phyloP scores from a whole-genome alignment of 768 basidiomycete genomes.

The Heimioporus sp. region DNA sequence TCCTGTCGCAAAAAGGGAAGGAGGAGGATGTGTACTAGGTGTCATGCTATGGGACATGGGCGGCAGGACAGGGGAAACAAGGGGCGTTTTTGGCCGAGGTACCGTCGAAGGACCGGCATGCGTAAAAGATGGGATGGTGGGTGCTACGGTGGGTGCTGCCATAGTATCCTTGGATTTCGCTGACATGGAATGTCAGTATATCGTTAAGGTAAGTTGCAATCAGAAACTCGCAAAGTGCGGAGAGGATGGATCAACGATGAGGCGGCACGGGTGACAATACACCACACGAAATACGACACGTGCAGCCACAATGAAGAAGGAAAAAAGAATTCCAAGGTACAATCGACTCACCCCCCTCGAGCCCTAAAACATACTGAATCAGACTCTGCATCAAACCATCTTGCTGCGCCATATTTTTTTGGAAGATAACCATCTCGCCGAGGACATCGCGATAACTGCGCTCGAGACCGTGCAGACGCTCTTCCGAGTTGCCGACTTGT shows the following conservation, averaged over 20 bases:
- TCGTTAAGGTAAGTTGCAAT: too few relatives aligned
- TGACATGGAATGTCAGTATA: not conserved
- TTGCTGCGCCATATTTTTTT: constrained; percentile 77
- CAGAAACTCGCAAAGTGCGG: too few relatives aligned
- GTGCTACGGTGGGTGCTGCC: constrained; percentile 1
- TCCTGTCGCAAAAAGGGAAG: constrained; percentile 22
- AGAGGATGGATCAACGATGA: too few relatives aligned
- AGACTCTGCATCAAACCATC: constrained; percentile 80
- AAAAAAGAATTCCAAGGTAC: constrained; percentile 4
- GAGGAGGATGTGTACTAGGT: constrained; percentile 31
- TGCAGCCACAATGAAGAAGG: not conserved
- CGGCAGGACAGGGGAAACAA: constrained; percentile 4
- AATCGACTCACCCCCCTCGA: constrained; percentile 53
- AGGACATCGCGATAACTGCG: constrained; percentile 66
- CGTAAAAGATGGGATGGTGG: constrained; percentile 13
- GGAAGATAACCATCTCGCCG: constrained; percentile 69
- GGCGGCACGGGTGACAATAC: too few relatives aligned
- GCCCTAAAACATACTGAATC: constrained; percentile 76
- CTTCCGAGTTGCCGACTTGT: constrained; percentile 39
- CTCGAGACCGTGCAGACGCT: constrained; percentile 57
- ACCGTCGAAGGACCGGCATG: constrained; percentile 8
- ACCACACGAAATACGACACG: too few relatives aligned
- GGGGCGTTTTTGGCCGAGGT: constrained; percentile 20
- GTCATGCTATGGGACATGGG: constrained; percentile 28
- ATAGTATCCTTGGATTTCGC: constrained; percentile 25